These are phyloP conservation scores for Entoloma clypeatum DNA, from an alignment of 1,284 basidiomycete genomes.

Conservation along the genomic window DNA sequence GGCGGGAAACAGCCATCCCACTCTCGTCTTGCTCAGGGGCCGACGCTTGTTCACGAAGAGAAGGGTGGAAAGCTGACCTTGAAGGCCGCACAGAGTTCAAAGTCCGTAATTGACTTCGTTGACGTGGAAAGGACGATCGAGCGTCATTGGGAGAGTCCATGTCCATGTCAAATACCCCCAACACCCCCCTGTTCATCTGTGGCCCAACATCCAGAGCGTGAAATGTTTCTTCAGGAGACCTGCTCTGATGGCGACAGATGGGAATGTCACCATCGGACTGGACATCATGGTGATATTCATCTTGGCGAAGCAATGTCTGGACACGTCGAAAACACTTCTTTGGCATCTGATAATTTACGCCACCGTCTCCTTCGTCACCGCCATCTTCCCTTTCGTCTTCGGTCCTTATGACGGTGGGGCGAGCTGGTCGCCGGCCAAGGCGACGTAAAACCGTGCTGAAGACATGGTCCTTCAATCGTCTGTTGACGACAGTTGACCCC, in stretches of 20 bases:
- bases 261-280: constrained; percentile 32
- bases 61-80: constrained; percentile 20
- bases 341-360: constrained; percentile 16
- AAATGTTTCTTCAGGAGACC: constrained; percentile 40
- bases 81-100: constrained; percentile 31
- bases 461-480: constrained; percentile 88
- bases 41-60: constrained; percentile 23
- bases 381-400: constrained; percentile 43
- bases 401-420: constrained; percentile 46
- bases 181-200: constrained; percentile 26
- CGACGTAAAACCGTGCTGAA: constrained; percentile 81
- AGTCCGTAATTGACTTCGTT: constrained; percentile 57
- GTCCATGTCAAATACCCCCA: constrained; percentile 50
- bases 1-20: constrained; percentile 60
- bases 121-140: constrained; percentile 29
- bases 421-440: constrained; percentile 51
- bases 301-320: constrained; percentile 34
- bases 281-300: constrained; percentile 36
- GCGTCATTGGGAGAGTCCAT: constrained; percentile 21
- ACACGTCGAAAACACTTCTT: constrained; percentile 27
- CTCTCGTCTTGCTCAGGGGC: constrained; percentile 30
- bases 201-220: constrained; percentile 26
- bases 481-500: constrained; percentile 90
- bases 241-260: constrained; percentile 62
- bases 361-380: constrained; percentile 33